Percentiles rank a stretch among this genome's conserved stretches.
phyloP scores from a whole-genome alignment of 768 basidiomycete genomes.

The Crassisporium funariophilum region DNA sequence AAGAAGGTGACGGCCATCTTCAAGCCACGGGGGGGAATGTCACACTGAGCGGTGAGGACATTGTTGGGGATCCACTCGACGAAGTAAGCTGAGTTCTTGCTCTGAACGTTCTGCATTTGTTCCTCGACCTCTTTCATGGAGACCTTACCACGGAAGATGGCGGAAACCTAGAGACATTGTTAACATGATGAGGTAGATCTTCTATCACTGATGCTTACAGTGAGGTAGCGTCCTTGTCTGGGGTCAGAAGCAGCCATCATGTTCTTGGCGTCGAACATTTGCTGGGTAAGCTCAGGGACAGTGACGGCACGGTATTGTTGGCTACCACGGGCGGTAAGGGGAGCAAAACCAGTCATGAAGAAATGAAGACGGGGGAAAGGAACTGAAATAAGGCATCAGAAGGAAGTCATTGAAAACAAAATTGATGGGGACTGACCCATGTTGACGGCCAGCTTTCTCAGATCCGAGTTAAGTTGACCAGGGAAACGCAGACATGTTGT shows the following conservation, averaged over 20 bases:
- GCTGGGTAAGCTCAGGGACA: slow-evolving; percentile 96
- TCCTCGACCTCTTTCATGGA: slow-evolving; percentile 99
- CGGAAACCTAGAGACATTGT: slow-evolving; percentile 62
- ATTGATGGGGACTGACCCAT: slow-evolving; percentile 72
- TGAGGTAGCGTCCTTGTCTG: slow-evolving; percentile 95
- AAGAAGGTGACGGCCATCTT: slow-evolving; percentile 99
- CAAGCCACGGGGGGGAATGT: slow-evolving; percentile 92
- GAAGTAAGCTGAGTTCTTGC: slow-evolving; percentile 97
- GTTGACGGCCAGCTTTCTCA: slow-evolving; percentile 98
- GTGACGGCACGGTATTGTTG: slow-evolving; percentile 96
- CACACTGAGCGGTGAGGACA: slow-evolving; percentile 96
- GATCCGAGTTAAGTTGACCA: slow-evolving; percentile 98
- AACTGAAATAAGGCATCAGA: slow-evolving; percentile 47
- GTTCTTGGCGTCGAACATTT: slow-evolving; percentile 99
- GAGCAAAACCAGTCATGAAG: slow-evolving; percentile 98
- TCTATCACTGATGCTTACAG: slow-evolving; percentile 65
- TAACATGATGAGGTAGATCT: too few species aligned
- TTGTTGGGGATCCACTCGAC: slow-evolving; percentile 99
- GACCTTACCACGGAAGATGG: slow-evolving; percentile 98
- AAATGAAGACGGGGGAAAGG: slow-evolving; percentile 99
- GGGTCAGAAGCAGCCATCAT: slow-evolving; percentile 99
- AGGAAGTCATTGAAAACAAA: neutral
- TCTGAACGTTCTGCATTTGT: slow-evolving; percentile 96
- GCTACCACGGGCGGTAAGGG: slow-evolving; percentile 90
- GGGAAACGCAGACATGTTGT: slow-evolving; percentile 99